A percentile compares a stretch with the other conserved stretches of the same genome.
phyloP scores from a whole-genome alignment of 2,329 filamentous ascomycete genomes.

The Epichloe baconii region DNA sequence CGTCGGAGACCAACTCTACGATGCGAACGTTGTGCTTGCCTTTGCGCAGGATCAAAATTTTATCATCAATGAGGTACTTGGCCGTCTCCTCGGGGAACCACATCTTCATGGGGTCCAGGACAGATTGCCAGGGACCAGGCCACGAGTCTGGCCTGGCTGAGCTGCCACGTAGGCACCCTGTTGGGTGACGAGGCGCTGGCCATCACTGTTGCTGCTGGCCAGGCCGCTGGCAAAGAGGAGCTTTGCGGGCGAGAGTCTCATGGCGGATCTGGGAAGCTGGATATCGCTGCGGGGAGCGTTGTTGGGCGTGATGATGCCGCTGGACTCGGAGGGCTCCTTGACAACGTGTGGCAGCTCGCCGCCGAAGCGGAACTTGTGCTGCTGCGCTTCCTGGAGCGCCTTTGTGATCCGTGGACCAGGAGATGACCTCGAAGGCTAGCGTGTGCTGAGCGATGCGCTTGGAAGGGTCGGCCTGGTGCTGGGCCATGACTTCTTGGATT shows the following conservation, averaged over 20 bases:
- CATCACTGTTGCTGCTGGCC: conserved; percentile 41
- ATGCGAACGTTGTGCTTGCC: conserved; percentile 52
- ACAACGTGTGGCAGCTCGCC: conserved; percentile 17
- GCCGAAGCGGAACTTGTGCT: conserved; percentile 38
- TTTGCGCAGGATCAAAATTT: conserved; percentile 46
- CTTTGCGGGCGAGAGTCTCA: conserved; percentile 42
- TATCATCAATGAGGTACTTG: conserved; percentile 47
- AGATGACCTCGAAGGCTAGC: conserved; percentile 70
- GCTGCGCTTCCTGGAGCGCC: conserved; percentile 47
- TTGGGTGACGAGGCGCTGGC: conserved; percentile 39
- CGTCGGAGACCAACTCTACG: conserved; percentile 44
- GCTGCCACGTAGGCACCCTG: conserved; percentile 50
- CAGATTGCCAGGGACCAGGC: conserved; percentile 37
- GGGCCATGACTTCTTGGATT: conserved; percentile 55
- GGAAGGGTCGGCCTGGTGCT: conserved; percentile 54
- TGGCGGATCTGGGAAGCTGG: conserved; percentile 43
- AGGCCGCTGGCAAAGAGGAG: conserved; percentile 50
- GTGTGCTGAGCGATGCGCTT: conserved; percentile 70
- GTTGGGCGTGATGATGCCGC: conserved; percentile 26
- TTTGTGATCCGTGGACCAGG: conserved; percentile 61
- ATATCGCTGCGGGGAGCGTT: conserved; percentile 41
- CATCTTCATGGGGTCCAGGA: conserved; percentile 47
- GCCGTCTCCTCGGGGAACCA: conserved; percentile 44
- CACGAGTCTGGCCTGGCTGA: conserved; percentile 27
- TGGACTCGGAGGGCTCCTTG: conserved; percentile 17